Evolutionary conservation across 2,329 filamentous ascomycete genomes (phyloP), one percentile per base, ranked within the genome.

Genomic region (Calonectria honghensis): DNA sequence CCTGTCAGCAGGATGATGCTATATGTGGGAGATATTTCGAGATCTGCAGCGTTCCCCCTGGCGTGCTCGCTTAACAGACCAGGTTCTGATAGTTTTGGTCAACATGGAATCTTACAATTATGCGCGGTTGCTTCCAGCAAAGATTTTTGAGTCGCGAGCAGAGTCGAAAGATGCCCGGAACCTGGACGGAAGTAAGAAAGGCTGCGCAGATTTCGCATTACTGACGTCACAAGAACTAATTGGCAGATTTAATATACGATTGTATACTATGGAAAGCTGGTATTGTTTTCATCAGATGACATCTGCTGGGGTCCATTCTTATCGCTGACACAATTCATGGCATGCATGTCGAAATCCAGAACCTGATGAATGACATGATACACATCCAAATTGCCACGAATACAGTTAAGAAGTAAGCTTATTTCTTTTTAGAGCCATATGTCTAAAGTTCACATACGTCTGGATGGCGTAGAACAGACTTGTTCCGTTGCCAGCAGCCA

Each of bases 11-110:
- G 9, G 45, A 66, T 66, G 63, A 27, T 66, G 63, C 14, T 66
- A 66, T 66, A 66, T 51, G 63, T 66, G 63, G 63, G 63, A 45
- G 63, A 51, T 24, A 66, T 66, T 66, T 66, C 63, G 63, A 66
- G 24, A 66, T 16, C 18, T 6, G 24, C 31, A 4, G 20, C 35
- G 41, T 35, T 10, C 14, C 27, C 29, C 51, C 63, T 66, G 41
- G 50, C 63, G 63, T 50, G 63, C 45, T 66, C 63, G 63, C 39
- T 24, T 66, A 50, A 24, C 29, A 31, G 16, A 7, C 31, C 32
- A n/a, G 37, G 20, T 27, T 27, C 32, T 32, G n/a, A 18, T 6
- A 11, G 20, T 18, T 2, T 11, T 13, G 32, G 16, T 24, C 11
- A 27, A 24, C 20, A n/a, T 24, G 54, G 7, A 14, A 39, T 24